These are phyloP conservation scores for Vitis rotundifolia DNA, from an alignment of 164 flowering plant species.

Conservation along the genomic window DNA sequence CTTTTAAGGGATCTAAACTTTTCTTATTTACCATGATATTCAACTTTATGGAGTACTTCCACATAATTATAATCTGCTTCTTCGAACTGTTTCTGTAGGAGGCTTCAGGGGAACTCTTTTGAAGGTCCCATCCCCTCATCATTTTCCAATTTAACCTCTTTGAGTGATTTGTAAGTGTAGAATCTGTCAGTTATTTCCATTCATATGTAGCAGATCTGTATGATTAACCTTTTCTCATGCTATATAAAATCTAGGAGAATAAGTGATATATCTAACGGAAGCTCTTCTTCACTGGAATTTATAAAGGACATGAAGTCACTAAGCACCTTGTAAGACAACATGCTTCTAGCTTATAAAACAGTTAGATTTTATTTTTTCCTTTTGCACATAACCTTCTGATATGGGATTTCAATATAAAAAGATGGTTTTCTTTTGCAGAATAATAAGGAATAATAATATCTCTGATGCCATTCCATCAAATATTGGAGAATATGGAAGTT, in stretches of 20 bases:
- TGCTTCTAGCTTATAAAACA: neutral
- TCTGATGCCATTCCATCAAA: constrained; percentile 58
- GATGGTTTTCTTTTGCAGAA: constrained; percentile 29
- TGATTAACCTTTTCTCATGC: constrained; percentile 7
- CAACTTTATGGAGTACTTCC: too few species aligned
- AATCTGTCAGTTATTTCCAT: neutral
- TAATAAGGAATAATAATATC: constrained; percentile 61
- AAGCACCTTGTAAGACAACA: constrained; percentile 43
- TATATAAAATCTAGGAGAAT: constrained; percentile 50
- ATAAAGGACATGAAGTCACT: constrained; percentile 52
- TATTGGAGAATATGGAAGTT: constrained; percentile 43
- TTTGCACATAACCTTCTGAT: neutral
- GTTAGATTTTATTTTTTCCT: neutral
- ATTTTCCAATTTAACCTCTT: constrained; percentile 52
- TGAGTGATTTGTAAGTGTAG: constrained; percentile 63
- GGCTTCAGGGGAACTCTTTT: constrained; percentile 63
- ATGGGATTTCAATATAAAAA: neutral
- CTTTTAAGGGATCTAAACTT: too few species aligned
- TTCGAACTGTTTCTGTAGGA: constrained; percentile 35
- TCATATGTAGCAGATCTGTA: neutral
- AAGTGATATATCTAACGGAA: constrained; percentile 65
- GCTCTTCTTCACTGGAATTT: constrained; percentile 56
- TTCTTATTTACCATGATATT: too few species aligned
- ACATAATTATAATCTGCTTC: neutral
- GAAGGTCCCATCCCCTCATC: constrained; percentile 72